Percentiles rank a stretch among this genome's conserved stretches.
Evolutionary conservation across 305 asterid genomes (phyloP).

Genomic region (Fraxinus velutina): DNA sequence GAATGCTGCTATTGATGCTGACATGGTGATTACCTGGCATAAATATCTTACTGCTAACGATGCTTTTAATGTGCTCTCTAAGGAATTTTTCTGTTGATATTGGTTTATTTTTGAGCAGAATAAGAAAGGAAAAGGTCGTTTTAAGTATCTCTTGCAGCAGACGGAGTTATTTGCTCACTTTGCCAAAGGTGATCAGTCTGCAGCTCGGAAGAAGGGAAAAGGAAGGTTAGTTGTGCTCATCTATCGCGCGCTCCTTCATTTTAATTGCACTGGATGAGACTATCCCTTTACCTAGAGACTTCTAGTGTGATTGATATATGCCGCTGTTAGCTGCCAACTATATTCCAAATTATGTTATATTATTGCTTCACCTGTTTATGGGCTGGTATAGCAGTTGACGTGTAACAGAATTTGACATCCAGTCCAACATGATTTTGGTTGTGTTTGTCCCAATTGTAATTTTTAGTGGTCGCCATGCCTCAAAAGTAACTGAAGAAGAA

Average conservation of each 20-base stretch:
- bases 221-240: slow-evolving; percentile 58
- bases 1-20: slow-evolving; percentile 51
- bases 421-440: not conserved
- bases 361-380: slow-evolving; percentile 1
- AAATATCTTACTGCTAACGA: not conserved
- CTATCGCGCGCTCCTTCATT: not conserved
- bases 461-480: slow-evolving; percentile 95
- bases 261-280: not conserved
- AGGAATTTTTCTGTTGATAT: slow-evolving; percentile 14
- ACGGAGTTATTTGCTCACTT: slow-evolving; percentile 98
- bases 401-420: not conserved
- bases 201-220: slow-evolving; percentile 64
- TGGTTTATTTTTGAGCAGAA: slow-evolving; percentile 50
- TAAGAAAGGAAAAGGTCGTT: slow-evolving; percentile 87
- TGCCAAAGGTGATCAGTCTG: slow-evolving; percentile 80
- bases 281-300: not conserved
- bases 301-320: not conserved
- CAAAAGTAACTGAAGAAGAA: slow-evolving; percentile 94
- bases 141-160: slow-evolving; percentile 91
- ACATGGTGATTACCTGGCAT: slow-evolving; percentile 33
- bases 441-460: slow-evolving; percentile 18
- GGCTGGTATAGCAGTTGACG: not conserved
- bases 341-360: not conserved
- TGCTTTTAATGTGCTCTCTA: not conserved
- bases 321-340: not conserved